Evolutionary conservation across 768 basidiomycete genomes (phyloP), one percentile per base, ranked within the genome.

Genomic region (Panaeolus cyanescens): DNA sequence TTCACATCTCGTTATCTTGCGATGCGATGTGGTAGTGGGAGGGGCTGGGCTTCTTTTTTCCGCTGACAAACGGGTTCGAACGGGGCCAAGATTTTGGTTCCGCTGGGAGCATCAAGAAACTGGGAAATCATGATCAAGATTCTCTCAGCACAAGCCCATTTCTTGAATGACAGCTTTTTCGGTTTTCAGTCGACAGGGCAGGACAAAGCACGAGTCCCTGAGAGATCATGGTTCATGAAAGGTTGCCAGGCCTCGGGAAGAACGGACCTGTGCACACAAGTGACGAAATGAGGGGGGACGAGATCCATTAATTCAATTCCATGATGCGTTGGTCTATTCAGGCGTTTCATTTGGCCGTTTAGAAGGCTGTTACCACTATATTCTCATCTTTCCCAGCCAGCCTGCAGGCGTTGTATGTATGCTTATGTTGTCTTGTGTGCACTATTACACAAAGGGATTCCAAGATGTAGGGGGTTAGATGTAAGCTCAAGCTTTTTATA

Each of bases 81-180:
- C 25, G n/a, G 54, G 62, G 61, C 63, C 59, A 64, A 61, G 59
- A 56, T 54, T 61, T 53, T 67, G 64, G 64, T 54, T 62, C 63
- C 65, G 58, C 59, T 33, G 33, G 42, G 55, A 62, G 45, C 45
- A 50, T 28, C 45, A 50, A 50, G 13, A 28, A 50, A 22, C 22
- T 42, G 39, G 19, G 39, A 42, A 22, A 50, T 50, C 25, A 50
- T 28, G 25, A 50, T 50, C 45, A 50, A 50, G 45, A 13, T 50
- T 2, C 45, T 42, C 40, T 50, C 12, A 50, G 45, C 45, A 50
- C 15, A 28, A 50, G 22, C 45, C 25, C 45, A 50, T 28, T 28
- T 50, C 45, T 50, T 50, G 15, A 50, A 25, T 50, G 45, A 28
- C 25, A 30, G 3, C 15, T 39, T 15, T 50, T 50, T 50, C n/a